A percentile compares a stretch with the other conserved stretches of the same genome.
Conservation (phyloP, 768 basidiomycete genomes). For the Pholiota molesta region DNA sequence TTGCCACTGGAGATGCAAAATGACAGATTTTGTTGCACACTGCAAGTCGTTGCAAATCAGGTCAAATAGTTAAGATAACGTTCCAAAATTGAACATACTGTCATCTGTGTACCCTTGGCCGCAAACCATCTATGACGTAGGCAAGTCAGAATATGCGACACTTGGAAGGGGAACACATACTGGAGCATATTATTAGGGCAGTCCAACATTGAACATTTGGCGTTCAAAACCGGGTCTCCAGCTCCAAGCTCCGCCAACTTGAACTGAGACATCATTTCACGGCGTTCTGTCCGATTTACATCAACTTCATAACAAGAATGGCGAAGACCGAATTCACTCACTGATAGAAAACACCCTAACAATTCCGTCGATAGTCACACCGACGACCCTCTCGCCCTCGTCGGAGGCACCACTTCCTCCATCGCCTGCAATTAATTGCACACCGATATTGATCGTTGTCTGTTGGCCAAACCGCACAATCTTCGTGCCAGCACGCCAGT, state of each 20-base stretch:
- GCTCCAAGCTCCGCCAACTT: slow-evolving; percentile 79
- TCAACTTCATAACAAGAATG: background rate
- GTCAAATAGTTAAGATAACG: background rate
- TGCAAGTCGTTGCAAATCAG: slow-evolving; percentile 27
- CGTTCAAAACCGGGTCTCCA: slow-evolving; percentile 64
- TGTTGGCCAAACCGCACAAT: slow-evolving; percentile 92
- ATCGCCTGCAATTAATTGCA: slow-evolving; percentile 72
- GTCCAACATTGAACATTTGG: slow-evolving; percentile 75
- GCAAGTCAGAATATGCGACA: slow-evolving; percentile 6
- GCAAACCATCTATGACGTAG: slow-evolving; percentile 72
- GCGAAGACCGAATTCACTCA: slow-evolving; percentile 38
- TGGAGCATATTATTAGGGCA: slow-evolving; percentile 90
- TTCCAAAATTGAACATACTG: slow-evolving; percentile 47
- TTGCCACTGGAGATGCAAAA: slow-evolving; percentile 86
- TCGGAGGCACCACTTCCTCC: slow-evolving; percentile 27
- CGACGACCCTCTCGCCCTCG: slow-evolving; percentile 84
- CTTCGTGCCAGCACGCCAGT: slow-evolving; percentile 88
- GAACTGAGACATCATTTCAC: slow-evolving; percentile 94
- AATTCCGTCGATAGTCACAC: slow-evolving; percentile 91
- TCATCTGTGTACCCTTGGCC: slow-evolving; percentile 89
- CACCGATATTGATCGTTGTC: slow-evolving; percentile 89
- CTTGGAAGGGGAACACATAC: slow-evolving; percentile 36
- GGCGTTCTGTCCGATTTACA: slow-evolving; percentile 39
- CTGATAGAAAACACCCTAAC: slow-evolving; percentile 91
- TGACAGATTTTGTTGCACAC: slow-evolving; percentile 90